Conservation (phyloP, 1,139 yeast genomes). For the Suhomyces terraborum region DNA sequence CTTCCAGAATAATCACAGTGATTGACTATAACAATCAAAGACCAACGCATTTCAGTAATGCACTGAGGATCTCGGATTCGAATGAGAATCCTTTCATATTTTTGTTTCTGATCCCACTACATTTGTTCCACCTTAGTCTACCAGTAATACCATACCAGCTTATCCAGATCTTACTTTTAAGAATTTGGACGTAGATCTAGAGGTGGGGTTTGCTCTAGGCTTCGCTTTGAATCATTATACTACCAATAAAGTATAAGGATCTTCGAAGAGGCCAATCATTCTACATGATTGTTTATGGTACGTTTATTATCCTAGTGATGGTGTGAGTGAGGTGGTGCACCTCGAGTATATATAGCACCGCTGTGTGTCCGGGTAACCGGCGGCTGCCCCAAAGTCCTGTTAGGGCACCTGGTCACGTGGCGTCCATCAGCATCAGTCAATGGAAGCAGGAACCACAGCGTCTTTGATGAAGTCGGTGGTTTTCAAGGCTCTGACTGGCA, state of each 20-base stretch:
- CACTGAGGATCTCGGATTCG: too few relatives aligned
- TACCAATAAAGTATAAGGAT: conserved; percentile 55
- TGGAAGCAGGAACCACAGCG: conserved; percentile 35
- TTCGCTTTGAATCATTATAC: conserved; percentile 70
- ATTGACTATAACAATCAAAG: too few relatives aligned
- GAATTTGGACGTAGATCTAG: conserved; percentile 28
- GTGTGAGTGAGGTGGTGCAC: background rate
- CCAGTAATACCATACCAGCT: conserved; percentile 24
- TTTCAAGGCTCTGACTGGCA: conserved; percentile 45
- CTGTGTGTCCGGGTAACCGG: conserved; percentile 15
- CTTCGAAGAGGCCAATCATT: conserved; percentile 64
- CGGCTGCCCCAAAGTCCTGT: conserved; percentile 3
- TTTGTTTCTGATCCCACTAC: background rate
- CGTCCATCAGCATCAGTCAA: conserved; percentile 38
- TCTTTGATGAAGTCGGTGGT: conserved; percentile 47
- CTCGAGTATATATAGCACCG: conserved; percentile 2
- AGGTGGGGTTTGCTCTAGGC: conserved; percentile 50
- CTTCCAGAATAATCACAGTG: too few relatives aligned
- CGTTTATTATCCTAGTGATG: conserved; percentile 10
- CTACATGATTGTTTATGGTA: conserved; percentile 4
- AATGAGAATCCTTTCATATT: background rate
- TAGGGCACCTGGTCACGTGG: conserved; percentile 9
- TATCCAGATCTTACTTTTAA: conserved; percentile 17
- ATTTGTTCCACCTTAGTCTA: conserved; percentile 34
- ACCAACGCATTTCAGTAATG: too few relatives aligned